Conservation (phyloP, 2,329 filamentous ascomycete species). For the Neonectria magnoliae region DNA sequence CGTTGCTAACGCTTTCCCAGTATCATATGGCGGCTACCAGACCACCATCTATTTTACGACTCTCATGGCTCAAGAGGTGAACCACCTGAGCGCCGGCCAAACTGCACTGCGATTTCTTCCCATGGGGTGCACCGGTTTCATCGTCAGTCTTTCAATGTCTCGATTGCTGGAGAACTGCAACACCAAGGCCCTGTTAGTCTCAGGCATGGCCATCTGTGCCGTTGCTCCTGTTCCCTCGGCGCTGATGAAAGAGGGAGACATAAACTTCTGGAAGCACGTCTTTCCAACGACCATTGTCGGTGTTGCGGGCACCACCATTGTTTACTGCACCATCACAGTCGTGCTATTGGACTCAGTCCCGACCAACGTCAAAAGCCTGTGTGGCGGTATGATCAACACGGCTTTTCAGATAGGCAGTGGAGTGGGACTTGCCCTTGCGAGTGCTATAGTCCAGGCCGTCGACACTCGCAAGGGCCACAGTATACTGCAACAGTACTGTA, state of each 20-base stretch:
- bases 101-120: slow-evolving; percentile 18
- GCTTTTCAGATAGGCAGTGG: slow-evolving; percentile 25
- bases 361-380: slow-evolving; percentile 18
- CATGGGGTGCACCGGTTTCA: slow-evolving; percentile 13
- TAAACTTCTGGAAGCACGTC: slow-evolving; percentile 25
- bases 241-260: slow-evolving; percentile 20
- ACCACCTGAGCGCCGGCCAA: slow-evolving; percentile 20
- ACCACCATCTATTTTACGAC: slow-evolving; percentile 15
- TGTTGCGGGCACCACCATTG: slow-evolving; percentile 15
- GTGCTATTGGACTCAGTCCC: slow-evolving; percentile 15
- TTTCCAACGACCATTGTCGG: slow-evolving; percentile 21
- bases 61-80: slow-evolving; percentile 22
- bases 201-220: slow-evolving; percentile 17
- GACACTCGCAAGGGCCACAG: slow-evolving; percentile 18
- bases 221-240: slow-evolving; percentile 20
- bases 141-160: slow-evolving; percentile 10
- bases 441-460: slow-evolving; percentile 15
- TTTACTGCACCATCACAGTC: slow-evolving; percentile 16
- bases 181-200: slow-evolving; percentile 12
- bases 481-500: slow-evolving; percentile 11
- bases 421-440: slow-evolving; percentile 20
- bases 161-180: slow-evolving; percentile 11
- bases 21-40: slow-evolving; percentile 20
- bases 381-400: slow-evolving; percentile 26
- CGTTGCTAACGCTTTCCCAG: neutral